Evolutionary conservation across 2,329 filamentous ascomycete species (phyloP).

Genomic region (Aspergillus sp.): DNA sequence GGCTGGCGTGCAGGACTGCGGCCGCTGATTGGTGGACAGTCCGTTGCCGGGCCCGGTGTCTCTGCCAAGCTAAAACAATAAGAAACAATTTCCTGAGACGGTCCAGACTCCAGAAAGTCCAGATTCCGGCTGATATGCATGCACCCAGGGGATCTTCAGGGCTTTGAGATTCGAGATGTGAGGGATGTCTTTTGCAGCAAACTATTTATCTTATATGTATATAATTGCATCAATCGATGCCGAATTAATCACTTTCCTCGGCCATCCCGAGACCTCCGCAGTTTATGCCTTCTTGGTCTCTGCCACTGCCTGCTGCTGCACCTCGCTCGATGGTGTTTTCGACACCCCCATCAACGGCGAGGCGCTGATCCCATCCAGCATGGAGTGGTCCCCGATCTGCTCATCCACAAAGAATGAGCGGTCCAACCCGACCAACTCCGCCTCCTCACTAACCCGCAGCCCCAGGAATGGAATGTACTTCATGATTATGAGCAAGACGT

Average conservation of each 20-base stretch:
- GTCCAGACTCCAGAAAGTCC: not conserved
- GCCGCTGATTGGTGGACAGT: slow-evolving; percentile 14
- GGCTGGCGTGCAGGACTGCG: slow-evolving; percentile 1
- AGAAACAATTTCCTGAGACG: not conserved
- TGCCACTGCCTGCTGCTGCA: slow-evolving; percentile 9
- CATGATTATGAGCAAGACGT: slow-evolving; percentile 52
- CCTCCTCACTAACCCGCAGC: slow-evolving; percentile 55
- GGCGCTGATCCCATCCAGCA: slow-evolving; percentile 25
- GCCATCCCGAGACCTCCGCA: not conserved
- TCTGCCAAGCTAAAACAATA: slow-evolving; percentile 1
- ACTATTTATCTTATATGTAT: not conserved
- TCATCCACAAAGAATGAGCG: slow-evolving; percentile 58
- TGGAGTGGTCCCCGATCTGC: slow-evolving; percentile 54
- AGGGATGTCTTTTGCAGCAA: not conserved
- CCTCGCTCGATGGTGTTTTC: slow-evolving; percentile 12
- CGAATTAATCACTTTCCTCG: not conserved
- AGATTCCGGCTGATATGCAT: not conserved
- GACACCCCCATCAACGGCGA: slow-evolving; percentile 16
- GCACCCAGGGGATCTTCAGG: slow-evolving; percentile 1
- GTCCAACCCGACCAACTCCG: slow-evolving; percentile 56
- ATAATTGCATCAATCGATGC: not conserved
- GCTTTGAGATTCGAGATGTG: not conserved
- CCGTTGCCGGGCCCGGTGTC: not conserved
- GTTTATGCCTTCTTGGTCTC: slow-evolving; percentile 3
- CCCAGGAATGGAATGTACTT: slow-evolving; percentile 57